Conservation (phyloP, 768 basidiomycete species). For the Tephrocybe sp. region DNA sequence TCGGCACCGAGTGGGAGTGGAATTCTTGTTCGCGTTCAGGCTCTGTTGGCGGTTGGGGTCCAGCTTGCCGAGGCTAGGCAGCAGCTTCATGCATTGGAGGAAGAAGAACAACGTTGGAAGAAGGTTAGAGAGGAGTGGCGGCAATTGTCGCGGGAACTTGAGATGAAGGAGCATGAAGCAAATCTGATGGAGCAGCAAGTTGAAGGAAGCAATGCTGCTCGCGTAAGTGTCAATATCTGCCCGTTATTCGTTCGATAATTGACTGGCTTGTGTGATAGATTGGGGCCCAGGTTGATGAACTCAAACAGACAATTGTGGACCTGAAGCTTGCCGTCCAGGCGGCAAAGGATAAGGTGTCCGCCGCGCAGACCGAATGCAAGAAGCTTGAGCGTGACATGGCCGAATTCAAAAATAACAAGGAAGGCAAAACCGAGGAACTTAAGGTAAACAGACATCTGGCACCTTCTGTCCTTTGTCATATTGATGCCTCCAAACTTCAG, state of each 20-base stretch:
- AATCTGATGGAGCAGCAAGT: slow-evolving; percentile 80
- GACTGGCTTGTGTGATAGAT: slow-evolving; percentile 45
- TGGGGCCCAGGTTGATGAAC: slow-evolving; percentile 71
- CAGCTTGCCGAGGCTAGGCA: slow-evolving; percentile 49
- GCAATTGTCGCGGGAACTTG: slow-evolving; percentile 60
- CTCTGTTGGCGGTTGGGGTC: slow-evolving; percentile 67
- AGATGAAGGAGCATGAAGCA: slow-evolving; percentile 89
- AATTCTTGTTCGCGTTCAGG: slow-evolving; percentile 78
- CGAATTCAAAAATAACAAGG: slow-evolving; percentile 98
- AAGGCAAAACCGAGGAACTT: slow-evolving; percentile 91
- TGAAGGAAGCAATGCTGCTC: slow-evolving; percentile 82
- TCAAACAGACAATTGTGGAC: slow-evolving; percentile 60
- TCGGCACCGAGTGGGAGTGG: slow-evolving; percentile 76
- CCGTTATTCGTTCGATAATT: not conserved
- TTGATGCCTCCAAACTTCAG: slow-evolving; percentile 34
- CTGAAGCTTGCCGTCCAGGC: slow-evolving; percentile 56
- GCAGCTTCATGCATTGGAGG: slow-evolving; percentile 50
- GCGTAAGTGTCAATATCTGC: slow-evolving; percentile 47
- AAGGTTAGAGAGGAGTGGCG: slow-evolving; percentile 63
- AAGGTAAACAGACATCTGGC: no score
- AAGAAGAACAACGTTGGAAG: slow-evolving; percentile 49
- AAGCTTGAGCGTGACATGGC: slow-evolving; percentile 95
- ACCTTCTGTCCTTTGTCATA: not conserved
- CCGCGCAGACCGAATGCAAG: slow-evolving; percentile 72
- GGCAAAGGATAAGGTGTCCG: slow-evolving; percentile 75